Conservation (phyloP, 257 asterid species). For the Capsicum rhomboideum region DNA sequence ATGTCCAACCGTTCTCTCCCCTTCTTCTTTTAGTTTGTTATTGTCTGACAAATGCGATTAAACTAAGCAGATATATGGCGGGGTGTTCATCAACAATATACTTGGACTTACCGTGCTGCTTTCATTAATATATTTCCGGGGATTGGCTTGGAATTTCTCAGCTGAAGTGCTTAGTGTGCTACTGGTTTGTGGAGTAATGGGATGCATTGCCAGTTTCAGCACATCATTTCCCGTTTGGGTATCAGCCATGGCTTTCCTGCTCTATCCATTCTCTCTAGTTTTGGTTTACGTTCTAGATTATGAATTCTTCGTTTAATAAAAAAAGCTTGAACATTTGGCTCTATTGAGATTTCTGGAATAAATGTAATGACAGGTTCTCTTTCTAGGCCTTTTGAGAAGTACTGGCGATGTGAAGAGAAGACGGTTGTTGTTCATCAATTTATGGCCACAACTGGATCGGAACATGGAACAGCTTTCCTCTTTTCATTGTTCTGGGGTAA, state of each 20-base stretch:
- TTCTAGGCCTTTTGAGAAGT: neutral
- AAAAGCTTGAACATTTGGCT: neutral
- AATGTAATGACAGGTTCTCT: neutral
- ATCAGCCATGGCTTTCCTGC: slow-evolving; percentile 29
- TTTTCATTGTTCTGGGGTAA: no score
- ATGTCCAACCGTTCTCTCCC: neutral
- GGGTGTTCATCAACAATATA: slow-evolving; percentile 45
- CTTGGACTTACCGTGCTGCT: slow-evolving; percentile 45
- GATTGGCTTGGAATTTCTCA: slow-evolving; percentile 35
- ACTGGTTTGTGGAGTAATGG: slow-evolving; percentile 28
- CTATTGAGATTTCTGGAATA: neutral
- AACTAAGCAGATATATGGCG: slow-evolving; percentile 46
- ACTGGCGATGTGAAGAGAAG: no score
- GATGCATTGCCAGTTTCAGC: slow-evolving; percentile 32
- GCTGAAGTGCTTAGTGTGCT: slow-evolving; percentile 35
- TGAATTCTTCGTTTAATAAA: slow-evolving; percentile 8
- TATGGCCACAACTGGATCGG: no score
- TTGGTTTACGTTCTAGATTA: slow-evolving; percentile 26
- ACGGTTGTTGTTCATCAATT: no score
- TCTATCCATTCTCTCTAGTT: slow-evolving; percentile 40
- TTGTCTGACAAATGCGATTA: neutral
- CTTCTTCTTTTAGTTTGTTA: neutral
- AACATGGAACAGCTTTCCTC: no score
- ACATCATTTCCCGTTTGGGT: slow-evolving; percentile 34
- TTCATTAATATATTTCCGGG: slow-evolving; percentile 30